Evolutionary conservation across 179 eudicot species (phyloP).

Genomic region (Corrigiola litoralis): DNA sequence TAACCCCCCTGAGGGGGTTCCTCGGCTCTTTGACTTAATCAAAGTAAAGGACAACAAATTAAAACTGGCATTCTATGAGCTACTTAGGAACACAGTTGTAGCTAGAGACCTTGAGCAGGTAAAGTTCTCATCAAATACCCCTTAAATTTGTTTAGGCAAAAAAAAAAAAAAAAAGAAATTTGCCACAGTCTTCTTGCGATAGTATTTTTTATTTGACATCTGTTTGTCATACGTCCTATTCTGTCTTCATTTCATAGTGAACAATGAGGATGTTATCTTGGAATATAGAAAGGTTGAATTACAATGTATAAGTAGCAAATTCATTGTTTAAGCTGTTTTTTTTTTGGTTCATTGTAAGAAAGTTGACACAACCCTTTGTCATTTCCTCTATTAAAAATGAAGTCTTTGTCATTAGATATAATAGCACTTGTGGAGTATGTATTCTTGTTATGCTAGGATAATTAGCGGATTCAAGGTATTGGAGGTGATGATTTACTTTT

Average conservation of each 20-base stretch:
- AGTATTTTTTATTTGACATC: neutral
- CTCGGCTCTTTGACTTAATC: slow-evolving; percentile 85
- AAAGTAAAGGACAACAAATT: slow-evolving; percentile 77
- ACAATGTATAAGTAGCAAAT: too few species aligned
- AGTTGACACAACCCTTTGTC: neutral
- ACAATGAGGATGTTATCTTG: too few species aligned
- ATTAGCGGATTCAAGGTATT: too few species aligned
- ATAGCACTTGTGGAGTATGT: neutral
- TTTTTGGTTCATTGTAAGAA: neutral
- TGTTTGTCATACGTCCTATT: neutral
- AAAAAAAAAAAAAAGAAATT: too few species aligned
- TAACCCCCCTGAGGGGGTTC: slow-evolving; percentile 80
- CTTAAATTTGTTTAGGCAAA: neutral
- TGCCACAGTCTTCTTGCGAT: too few species aligned
- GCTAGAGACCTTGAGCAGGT: slow-evolving; percentile 97
- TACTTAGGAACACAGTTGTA: slow-evolving; percentile 88
- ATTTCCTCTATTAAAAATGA: too few species aligned
- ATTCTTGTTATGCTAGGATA: too few species aligned
- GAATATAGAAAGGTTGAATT: too few species aligned
- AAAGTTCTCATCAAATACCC: neutral
- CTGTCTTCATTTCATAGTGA: too few species aligned
- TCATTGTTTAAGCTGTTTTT: too few species aligned
- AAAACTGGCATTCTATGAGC: slow-evolving; percentile 83
- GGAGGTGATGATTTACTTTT: too few species aligned
- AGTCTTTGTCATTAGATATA: neutral